A percentile compares a stretch with the other conserved stretches of the same genome.
Conservation (phyloP, 495 filamentous ascomycete species). For the Durotheca rogersii region DNA sequence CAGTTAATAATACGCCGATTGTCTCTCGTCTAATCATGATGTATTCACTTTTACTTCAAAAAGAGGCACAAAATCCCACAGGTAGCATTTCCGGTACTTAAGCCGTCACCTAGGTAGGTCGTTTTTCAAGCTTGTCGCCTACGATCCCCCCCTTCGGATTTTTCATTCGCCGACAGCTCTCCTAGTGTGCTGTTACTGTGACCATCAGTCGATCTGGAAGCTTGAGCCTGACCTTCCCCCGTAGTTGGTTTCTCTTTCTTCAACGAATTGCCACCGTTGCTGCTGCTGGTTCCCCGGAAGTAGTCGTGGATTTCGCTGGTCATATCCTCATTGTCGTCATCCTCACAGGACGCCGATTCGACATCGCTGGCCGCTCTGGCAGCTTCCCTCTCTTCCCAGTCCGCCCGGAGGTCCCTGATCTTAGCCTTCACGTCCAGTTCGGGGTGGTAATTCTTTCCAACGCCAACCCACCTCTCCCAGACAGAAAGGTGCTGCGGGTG, state of each 20-base stretch:
- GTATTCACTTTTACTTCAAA: conserved; percentile 2
- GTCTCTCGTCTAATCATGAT: no score
- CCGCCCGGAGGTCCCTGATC: conserved; percentile 69
- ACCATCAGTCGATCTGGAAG: conserved; percentile 11
- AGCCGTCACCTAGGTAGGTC: no score
- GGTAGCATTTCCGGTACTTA: no score
- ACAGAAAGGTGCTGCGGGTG: conserved; percentile 81
- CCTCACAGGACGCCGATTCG: conserved; percentile 30
- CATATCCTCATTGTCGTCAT: conserved; percentile 45
- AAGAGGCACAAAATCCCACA: conserved; percentile 3
- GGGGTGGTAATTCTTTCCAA: conserved; percentile 75
- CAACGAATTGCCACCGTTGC: conserved; percentile 19
- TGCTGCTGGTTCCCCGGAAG: conserved; percentile 37
- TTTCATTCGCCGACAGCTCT: conserved; percentile 6
- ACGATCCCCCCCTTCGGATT: conserved; percentile 6
- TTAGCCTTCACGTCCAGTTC: conserved; percentile 74
- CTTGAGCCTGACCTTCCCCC: conserved; percentile 3
- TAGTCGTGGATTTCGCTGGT: conserved; percentile 46
- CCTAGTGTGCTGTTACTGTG: conserved; percentile 14
- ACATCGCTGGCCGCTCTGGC: conserved; percentile 20
- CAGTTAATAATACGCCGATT: no score
- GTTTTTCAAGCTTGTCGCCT: no score
- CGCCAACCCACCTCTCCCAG: conserved; percentile 72
- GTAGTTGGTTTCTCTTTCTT: conserved; percentile 30
- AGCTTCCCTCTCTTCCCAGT: conserved; percentile 42